Conservation (phyloP, 257 asterid genomes). For the Orobanche coerulescens region DNA sequence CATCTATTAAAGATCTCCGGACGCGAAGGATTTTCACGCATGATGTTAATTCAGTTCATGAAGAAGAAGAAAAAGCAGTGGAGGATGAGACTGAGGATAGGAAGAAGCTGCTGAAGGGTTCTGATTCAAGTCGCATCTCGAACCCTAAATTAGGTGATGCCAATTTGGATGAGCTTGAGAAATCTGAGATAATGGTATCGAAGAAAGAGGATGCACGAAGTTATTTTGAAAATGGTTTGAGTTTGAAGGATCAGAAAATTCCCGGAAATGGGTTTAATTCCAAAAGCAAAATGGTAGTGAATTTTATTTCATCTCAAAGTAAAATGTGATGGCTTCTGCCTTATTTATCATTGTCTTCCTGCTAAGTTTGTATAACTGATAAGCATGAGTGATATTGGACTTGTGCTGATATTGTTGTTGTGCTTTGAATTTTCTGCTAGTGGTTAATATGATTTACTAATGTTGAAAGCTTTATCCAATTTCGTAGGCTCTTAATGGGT, state of each 20-base stretch:
- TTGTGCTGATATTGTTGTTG: background rate
- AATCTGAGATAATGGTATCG: background rate
- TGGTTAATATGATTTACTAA: background rate
- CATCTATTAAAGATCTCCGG: conserved; percentile 43
- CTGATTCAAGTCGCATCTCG: conserved; percentile 2
- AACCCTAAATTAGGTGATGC: background rate
- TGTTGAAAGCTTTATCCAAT: background rate
- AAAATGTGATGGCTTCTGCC: too few relatives aligned
- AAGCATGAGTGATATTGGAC: background rate
- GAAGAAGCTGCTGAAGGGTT: conserved; percentile 18
- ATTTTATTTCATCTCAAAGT: background rate
- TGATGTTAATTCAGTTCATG: conserved; percentile 19
- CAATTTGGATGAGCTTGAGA: conserved; percentile 12
- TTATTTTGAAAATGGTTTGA: background rate
- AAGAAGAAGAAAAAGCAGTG: conserved; percentile 14
- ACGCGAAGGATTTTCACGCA: conserved; percentile 42
- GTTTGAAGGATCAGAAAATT: conserved; percentile 9
- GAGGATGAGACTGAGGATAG: conserved; percentile 9
- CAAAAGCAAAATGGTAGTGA: conserved; percentile 29
- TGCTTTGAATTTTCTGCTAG: background rate
- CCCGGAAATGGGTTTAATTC: conserved; percentile 15
- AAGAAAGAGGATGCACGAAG: conserved; percentile 14
- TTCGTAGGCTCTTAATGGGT: conserved; percentile 36
- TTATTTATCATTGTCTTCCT: background rate
- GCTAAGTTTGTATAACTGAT: background rate